Percentiles rank a stretch among this genome's conserved stretches.
phyloP scores from a whole-genome alignment of 148 eudicot species.

The Silene latifolia region DNA sequence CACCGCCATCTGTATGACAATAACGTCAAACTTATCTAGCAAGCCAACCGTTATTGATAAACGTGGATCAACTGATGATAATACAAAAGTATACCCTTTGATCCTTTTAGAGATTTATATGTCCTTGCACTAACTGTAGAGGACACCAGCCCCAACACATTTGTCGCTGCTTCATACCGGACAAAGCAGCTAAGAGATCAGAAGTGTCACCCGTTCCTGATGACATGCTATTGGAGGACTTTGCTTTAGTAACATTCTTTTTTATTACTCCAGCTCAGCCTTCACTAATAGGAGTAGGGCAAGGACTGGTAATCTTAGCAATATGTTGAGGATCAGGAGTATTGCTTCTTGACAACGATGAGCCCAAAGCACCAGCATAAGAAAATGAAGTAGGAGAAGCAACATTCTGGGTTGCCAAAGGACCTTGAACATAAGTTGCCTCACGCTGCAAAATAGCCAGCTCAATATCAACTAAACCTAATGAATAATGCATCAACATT shows the following conservation, averaged over 20 bases:
- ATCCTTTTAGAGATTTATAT: too few relatives aligned
- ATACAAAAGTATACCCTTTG: too few relatives aligned
- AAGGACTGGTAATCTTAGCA: constrained; percentile 94
- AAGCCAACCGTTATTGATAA: too few relatives aligned
- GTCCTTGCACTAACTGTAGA: too few relatives aligned
- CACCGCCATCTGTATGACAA: too few relatives aligned
- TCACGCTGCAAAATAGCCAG: constrained; percentile 52
- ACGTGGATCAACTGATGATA: too few relatives aligned
- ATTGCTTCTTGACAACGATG: constrained; percentile 81
- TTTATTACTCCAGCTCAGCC: constrained; percentile 53
- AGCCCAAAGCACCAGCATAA: constrained; percentile 88
- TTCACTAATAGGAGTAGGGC: constrained; percentile 87
- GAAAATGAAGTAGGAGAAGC: constrained; percentile 15
- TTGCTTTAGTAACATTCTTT: constrained; percentile 50
- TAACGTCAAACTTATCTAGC: too few relatives aligned
- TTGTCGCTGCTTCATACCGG: constrained; percentile 60
- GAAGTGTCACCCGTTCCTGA: constrained; percentile 45
- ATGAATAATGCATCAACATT: constrained; percentile 40
- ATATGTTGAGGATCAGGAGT: constrained; percentile 90
- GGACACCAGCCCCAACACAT: too few relatives aligned
- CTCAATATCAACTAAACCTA: constrained; percentile 65
- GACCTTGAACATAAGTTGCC: constrained; percentile 32
- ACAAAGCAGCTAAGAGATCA: constrained; percentile 67
- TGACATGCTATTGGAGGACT: constrained; percentile 51
- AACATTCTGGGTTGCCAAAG: constrained; percentile 13